These are phyloP conservation scores for Aspergillus carbonarius DNA, from an alignment of 2,329 filamentous ascomycete species.

Conservation along the genomic window DNA sequence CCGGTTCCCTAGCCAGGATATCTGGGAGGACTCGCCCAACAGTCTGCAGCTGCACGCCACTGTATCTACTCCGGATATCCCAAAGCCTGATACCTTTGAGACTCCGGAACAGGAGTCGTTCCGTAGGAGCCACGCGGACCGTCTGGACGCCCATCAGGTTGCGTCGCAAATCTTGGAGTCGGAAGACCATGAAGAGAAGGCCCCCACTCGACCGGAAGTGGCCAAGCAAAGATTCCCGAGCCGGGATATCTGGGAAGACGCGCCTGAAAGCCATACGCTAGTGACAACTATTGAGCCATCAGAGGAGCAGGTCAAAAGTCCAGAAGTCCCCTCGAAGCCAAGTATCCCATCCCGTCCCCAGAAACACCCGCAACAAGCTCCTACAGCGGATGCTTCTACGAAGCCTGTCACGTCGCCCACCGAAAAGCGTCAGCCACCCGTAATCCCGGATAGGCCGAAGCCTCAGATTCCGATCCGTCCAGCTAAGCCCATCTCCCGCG, in stretches of 20 bases:
- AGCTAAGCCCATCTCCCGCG: constrained; percentile 49
- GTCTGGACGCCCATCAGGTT: constrained; percentile 38
- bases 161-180: constrained; percentile 35
- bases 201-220: constrained; percentile 51
- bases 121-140: constrained; percentile 42
- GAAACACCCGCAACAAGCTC: constrained; percentile 33
- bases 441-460: constrained; percentile 60
- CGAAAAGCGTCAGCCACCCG: constrained; percentile 52
- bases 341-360: constrained; percentile 35
- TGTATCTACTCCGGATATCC: constrained; percentile 75
- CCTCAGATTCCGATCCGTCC: constrained; percentile 67
- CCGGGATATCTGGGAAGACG: constrained; percentile 92
- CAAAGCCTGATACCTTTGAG: constrained; percentile 46
- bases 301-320: constrained; percentile 49
- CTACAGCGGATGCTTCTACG: constrained; percentile 32
- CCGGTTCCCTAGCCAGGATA: constrained; percentile 89
- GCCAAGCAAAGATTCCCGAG: constrained; percentile 76
- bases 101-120: constrained; percentile 51
- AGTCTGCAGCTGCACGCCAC: constrained; percentile 75
- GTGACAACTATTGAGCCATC: constrained; percentile 65
- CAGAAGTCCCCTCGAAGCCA: constrained; percentile 35
- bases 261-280: constrained; percentile 76
- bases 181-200: constrained; percentile 24
- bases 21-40: constrained; percentile 94
- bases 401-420: constrained; percentile 46